Evolutionary conservation across 257 asterid genomes (phyloP), one percentile per base, ranked within the genome.

Genomic region (Misopates orontium): DNA sequence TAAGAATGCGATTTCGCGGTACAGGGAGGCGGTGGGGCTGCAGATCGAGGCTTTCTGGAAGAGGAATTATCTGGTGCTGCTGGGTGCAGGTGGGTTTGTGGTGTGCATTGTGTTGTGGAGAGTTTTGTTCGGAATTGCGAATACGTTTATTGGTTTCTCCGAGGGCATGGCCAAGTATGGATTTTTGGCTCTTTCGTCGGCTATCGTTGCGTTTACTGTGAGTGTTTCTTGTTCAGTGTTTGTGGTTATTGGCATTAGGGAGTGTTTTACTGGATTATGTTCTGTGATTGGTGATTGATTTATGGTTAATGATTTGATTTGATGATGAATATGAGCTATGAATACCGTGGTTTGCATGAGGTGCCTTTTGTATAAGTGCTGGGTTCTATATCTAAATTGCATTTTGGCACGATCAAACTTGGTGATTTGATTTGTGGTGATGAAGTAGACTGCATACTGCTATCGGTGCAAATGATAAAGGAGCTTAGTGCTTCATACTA

Each of bases 81-180:
- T 85, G 60, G 95, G 96, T 68, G 96, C 96, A 4, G 92, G 83
- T 19, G 96, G 96, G 50, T 55, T 88, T 70, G 64, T 82, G 77
- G 81, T 81, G 20, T 90, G 97, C 92, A 79, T 90, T 75, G 60
- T 86, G 79, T 91, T 90, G 19, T 94, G 96, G 95, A 86, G 95
- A 85, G 68, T 88, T 67, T 60, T 90, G 83, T 90, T 86, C 77
- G 97, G 97, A 63, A 72, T 92, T 71, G 98, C 98, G 10, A 81
- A 60, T 66, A 74, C 86, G 18, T 87, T 92, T 71, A 64, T 92
- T 61, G 89, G 97, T 20, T 75, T 92, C 55, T 92, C 98, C 4
- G 93, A 92, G 80, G 97, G 98, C 65, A 87, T 92, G 97, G 97
- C 98, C 17, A 84, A 92, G 84, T 92, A 87, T 80, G 98, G 96